phyloP scores from a whole-genome alignment of 768 basidiomycete species.

The Paxillus involutus region DNA sequence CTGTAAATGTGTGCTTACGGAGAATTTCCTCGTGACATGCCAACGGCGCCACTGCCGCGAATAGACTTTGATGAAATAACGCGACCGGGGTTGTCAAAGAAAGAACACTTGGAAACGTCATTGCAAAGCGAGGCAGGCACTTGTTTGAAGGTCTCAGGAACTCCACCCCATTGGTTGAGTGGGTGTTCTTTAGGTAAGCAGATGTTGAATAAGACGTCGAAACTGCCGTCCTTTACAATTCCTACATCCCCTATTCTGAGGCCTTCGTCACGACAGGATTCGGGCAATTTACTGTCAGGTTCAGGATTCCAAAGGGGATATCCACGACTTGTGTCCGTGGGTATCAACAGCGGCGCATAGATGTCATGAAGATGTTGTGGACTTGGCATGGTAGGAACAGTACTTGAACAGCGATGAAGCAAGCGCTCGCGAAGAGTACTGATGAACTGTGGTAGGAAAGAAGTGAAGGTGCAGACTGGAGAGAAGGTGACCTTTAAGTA shows the following conservation, averaged over 20 bases:
- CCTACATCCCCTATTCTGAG: constrained; percentile 37
- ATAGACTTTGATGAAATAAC: neutral
- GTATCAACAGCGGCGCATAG: constrained; percentile 14
- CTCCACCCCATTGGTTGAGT: constrained; percentile 18
- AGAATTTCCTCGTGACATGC: neutral
- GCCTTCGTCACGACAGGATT: constrained; percentile 22
- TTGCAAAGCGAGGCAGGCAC: constrained; percentile 2
- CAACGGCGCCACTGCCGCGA: neutral
- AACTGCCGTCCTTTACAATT: constrained; percentile 21
- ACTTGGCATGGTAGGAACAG: neutral
- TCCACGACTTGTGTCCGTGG: constrained; percentile 17
- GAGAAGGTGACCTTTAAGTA: no score
- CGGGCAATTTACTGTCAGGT: constrained; percentile 19
- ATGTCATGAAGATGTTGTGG: neutral
- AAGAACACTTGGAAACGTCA: no score
- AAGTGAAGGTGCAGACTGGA: no score
- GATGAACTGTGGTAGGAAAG: no score
- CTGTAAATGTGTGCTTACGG: no score
- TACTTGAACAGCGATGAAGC: no score
- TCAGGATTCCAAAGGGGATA: constrained; percentile 33
- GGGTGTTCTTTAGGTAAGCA: constrained; percentile 26
- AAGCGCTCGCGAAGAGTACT: no score
- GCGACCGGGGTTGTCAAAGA: no score
- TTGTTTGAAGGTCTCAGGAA: constrained; percentile 25
- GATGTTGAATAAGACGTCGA: constrained; percentile 36